phyloP scores from a whole-genome alignment of 805 yeast species.

The Saccharomyces paradoxus region DNA sequence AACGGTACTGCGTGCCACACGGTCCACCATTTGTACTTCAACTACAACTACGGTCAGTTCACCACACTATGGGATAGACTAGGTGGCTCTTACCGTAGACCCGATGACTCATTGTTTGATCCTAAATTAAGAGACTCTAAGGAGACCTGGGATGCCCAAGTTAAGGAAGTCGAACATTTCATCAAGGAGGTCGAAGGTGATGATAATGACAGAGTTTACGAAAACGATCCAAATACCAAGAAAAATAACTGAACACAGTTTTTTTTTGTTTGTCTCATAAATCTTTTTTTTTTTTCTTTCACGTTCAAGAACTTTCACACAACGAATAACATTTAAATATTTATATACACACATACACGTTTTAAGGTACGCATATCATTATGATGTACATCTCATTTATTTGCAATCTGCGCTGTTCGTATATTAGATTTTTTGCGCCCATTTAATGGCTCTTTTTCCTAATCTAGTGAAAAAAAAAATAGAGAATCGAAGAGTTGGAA shows the following conservation, averaged over 20 bases:
- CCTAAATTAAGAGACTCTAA: conserved; percentile 47
- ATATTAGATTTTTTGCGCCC: neutral
- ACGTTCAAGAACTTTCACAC: neutral
- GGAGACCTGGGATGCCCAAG: conserved; percentile 62
- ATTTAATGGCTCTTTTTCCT: neutral
- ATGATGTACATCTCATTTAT: neutral
- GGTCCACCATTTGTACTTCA: conserved; percentile 91
- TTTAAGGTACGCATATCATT: neutral
- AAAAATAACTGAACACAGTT: conserved; percentile 1
- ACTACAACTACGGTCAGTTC: conserved; percentile 97
- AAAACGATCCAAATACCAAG: conserved; percentile 22
- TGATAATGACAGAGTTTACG: conserved; percentile 67
- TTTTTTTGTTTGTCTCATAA: neutral
- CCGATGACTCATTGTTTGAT: conserved; percentile 80
- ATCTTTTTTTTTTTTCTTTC: neutral
- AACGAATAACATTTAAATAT: neutral
- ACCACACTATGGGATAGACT: conserved; percentile 97
- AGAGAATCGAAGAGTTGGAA: conserved; percentile 1
- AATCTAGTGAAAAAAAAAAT: neutral
- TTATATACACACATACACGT: neutral
- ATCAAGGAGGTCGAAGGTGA: conserved; percentile 75
- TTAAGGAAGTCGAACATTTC: conserved; percentile 66
- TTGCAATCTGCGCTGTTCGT: neutral
- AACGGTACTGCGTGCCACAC: conserved; percentile 99
- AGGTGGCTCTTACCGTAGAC: conserved; percentile 87